Percentiles rank a stretch among this genome's conserved stretches.
Evolutionary conservation across 805 yeast genomes (phyloP).

Genomic region (Teunomyces panamensis): DNA sequence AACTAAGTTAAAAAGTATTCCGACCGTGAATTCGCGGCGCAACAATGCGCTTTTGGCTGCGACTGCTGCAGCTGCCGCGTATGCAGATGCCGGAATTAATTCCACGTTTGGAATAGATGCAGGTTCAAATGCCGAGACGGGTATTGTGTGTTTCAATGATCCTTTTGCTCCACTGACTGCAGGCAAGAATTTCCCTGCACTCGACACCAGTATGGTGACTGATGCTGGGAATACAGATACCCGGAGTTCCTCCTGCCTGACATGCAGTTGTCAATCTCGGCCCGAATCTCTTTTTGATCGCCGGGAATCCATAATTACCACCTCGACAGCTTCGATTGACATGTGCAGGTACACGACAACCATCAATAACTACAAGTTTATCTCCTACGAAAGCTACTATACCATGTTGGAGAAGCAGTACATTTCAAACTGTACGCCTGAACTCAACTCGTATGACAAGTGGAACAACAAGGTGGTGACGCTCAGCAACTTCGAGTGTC

Average conservation of each 20-base stretch:
- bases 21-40: slow-evolving; percentile 15
- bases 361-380: slow-evolving; percentile 10
- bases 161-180: background rate
- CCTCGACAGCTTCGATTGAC: background rate
- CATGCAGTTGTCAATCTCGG: background rate
- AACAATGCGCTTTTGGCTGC: slow-evolving; percentile 24
- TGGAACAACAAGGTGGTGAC: slow-evolving; percentile 24
- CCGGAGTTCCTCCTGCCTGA: background rate
- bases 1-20: slow-evolving; percentile 25
- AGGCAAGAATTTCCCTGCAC: background rate
- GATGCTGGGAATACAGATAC: background rate
- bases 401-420: slow-evolving; percentile 31
- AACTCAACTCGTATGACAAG: slow-evolving; percentile 35
- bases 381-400: slow-evolving; percentile 15
- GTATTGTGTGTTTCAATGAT: background rate
- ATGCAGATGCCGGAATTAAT: background rate
- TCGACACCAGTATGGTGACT: background rate
- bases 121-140: background rate
- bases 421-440: slow-evolving; percentile 37
- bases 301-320: background rate
- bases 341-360: slow-evolving; percentile 4
- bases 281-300: background rate
- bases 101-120: background rate
- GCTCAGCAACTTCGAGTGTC: slow-evolving; percentile 6
- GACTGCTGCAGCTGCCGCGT: slow-evolving; percentile 16